Percentiles rank a stretch among this genome's conserved stretches.
phyloP scores from a whole-genome alignment of 371 early-diverging fungal genomes.

The Apophysomyces sp. region DNA sequence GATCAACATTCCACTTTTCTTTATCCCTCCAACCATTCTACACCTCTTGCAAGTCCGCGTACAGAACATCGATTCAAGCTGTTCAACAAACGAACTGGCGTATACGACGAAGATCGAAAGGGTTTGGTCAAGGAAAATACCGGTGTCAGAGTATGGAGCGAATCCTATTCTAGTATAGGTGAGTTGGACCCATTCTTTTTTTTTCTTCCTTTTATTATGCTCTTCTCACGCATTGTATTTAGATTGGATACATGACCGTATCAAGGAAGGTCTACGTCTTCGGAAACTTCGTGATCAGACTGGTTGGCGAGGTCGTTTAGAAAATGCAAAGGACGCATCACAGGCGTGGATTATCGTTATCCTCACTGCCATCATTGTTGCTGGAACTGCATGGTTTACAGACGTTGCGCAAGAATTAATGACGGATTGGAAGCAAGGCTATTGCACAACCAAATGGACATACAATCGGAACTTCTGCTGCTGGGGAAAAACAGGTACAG shows the following conservation, averaged over 20 bases:
- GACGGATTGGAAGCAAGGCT: constrained; percentile 80
- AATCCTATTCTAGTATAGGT: constrained; percentile 76
- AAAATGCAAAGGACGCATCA: constrained; percentile 68
- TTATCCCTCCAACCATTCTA: constrained; percentile 7
- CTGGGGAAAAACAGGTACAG: constrained; percentile 66
- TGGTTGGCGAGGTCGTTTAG: constrained; percentile 59
- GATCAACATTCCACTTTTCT: constrained; percentile 15
- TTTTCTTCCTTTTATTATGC: constrained; percentile 14
- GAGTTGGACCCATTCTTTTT: constrained; percentile 34
- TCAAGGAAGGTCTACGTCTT: constrained; percentile 84
- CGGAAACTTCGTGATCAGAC: constrained; percentile 57
- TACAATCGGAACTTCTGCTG: constrained; percentile 91
- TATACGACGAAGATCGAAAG: constrained; percentile 56
- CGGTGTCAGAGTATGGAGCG: constrained; percentile 64
- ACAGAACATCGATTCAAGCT: constrained; percentile 24
- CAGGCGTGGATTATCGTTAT: constrained; percentile 89
- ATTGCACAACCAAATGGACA: constrained; percentile 83
- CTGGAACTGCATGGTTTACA: constrained; percentile 81
- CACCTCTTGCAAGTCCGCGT: neutral
- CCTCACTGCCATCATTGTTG: constrained; percentile 61
- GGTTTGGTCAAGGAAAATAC: constrained; percentile 60
- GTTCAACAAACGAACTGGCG: constrained; percentile 38
- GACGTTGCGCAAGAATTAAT: constrained; percentile 81
- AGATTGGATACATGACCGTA: constrained; percentile 93
- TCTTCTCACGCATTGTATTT: no score